Base-by-base conservation (phyloP, 331 rosid species). In the Phaseolus coccineus region DNA sequence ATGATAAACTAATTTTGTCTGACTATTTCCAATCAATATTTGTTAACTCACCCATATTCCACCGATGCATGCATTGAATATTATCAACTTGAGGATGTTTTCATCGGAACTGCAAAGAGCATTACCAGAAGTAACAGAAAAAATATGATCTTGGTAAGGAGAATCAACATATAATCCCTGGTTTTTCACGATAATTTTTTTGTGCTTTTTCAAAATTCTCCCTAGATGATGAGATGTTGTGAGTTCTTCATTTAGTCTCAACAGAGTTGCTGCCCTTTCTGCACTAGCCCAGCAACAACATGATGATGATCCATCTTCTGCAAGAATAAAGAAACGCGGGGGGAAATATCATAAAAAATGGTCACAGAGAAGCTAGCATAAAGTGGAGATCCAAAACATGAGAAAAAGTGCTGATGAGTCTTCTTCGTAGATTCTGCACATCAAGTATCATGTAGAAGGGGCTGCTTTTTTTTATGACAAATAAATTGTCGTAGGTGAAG, bases 261-360 rank as follows among this genome's bases (percentile, higher is more conserved):
- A 86, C 74, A 95, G 85, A 72, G 89, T 83, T 76, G 93, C 91
- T 5, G 97, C 98, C 83, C 88, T 89, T 77, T 93, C 94, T 82
- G 87, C 92, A 63, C 85, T 83, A 72, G 96, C 89, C 99, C 99
- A 95, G 87, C 99, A 93, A 84, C 82, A 85, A 77, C 97, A 90
- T 24, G 84, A 81, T 48, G 97, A 90, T 40, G 97, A 91, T 40
- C 99, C 99, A 76, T 95, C 99, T 79, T 95, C 99, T 92, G 77
- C 85, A 80, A 30, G 64, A 59, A 56, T 76, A 69, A 55, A 48
- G 63, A 53, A 71, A 73, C 16, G 39, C 5, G 13, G 8, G 22
- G 64, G 44, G 16, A 44, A 52, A 62, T 40, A 44, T 33, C 25
- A 44, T 12, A n/a, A 63, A 61, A 72, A 58, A 66, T 44, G 44